Conservation (phyloP, 2,329 filamentous ascomycete genomes). For the Ophiosphaerella herpotricha region DNA sequence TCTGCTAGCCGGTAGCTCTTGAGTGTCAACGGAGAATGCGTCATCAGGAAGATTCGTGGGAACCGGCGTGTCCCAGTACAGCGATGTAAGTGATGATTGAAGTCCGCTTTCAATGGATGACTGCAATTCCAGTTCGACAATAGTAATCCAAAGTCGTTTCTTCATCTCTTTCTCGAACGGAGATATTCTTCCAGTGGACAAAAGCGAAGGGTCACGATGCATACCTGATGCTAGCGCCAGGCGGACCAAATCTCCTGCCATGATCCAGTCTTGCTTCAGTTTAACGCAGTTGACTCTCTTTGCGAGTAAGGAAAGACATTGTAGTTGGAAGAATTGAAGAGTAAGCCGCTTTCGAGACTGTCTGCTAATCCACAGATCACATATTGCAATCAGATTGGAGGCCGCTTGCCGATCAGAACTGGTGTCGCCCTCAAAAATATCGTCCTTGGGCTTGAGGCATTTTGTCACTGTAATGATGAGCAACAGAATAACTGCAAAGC, state of each 20-base stretch:
- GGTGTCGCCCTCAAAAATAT: conserved; percentile 51
- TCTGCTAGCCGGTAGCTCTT: conserved; percentile 27
- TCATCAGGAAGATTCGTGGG: conserved; percentile 59
- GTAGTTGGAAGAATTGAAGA: conserved; percentile 55
- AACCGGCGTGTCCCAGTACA: conserved; percentile 56
- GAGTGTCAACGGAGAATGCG: conserved; percentile 44
- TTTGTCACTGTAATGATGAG: conserved; percentile 47
- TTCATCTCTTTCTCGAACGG: conserved; percentile 59
- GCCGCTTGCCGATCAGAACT: conserved; percentile 48
- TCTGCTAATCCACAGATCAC: conserved; percentile 48
- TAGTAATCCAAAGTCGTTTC: conserved; percentile 61
- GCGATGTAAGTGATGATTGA: conserved; percentile 47
- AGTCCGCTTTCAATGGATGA: conserved; percentile 61
- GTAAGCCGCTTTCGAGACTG: conserved; percentile 60
- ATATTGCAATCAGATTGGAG: conserved; percentile 44
- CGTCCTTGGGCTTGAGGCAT: conserved; percentile 38
- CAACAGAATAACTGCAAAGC: conserved; percentile 48
- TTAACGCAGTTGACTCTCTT: conserved; percentile 58
- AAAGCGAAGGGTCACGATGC: conserved; percentile 54
- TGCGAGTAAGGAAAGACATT: conserved; percentile 57
- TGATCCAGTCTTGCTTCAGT: conserved; percentile 59
- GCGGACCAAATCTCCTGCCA: conserved; percentile 56
- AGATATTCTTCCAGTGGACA: conserved; percentile 35
- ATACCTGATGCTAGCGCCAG: conserved; percentile 60
- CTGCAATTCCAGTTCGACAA: conserved; percentile 62